These are phyloP conservation scores for Beauveria scarabaeidicola DNA, from an alignment of 2,329 filamentous ascomycete genomes.

Conservation along the genomic window DNA sequence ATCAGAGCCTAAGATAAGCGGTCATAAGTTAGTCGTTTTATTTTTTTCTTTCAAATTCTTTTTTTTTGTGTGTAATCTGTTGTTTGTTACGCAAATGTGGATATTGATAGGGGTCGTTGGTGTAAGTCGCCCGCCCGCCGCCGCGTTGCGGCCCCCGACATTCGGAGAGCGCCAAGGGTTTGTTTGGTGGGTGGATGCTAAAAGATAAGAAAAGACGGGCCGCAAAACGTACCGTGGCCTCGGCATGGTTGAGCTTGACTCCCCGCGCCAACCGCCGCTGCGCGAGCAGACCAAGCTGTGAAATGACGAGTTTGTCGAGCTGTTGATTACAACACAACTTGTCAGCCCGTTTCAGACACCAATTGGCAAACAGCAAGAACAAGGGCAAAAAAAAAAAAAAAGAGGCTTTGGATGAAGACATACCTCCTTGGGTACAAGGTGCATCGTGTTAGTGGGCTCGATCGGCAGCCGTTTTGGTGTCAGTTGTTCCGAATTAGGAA, in stretches of 20 bases:
- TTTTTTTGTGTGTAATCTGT: background rate
- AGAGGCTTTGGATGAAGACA: conserved; percentile 15
- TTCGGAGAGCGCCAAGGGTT: conserved; percentile 1
- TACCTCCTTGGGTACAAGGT: conserved; percentile 42
- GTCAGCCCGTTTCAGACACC: background rate
- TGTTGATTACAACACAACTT: conserved; percentile 27
- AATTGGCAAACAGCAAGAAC: background rate
- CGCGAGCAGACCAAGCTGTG: conserved; percentile 78
- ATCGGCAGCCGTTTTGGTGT: background rate
- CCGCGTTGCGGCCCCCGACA: background rate
- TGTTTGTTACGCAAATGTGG: background rate
- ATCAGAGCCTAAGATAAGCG: conserved; percentile 57
- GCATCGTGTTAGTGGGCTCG: conserved; percentile 26
- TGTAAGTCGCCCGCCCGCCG: background rate
- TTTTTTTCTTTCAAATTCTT: background rate
- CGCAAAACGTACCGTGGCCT: conserved; percentile 58
- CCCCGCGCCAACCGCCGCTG: conserved; percentile 83
- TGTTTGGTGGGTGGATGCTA: background rate
- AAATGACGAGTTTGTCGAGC: conserved; percentile 94
- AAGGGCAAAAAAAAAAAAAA: background rate
- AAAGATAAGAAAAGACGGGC: background rate
- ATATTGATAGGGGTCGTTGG: background rate
- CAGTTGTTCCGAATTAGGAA: conserved; percentile 6
- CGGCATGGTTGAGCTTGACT: conserved; percentile 80
- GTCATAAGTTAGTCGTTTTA: conserved; percentile 7